Evolutionary conservation across 164 flowering plant genomes (phyloP).

Genomic region (Stephania cephalantha): DNA sequence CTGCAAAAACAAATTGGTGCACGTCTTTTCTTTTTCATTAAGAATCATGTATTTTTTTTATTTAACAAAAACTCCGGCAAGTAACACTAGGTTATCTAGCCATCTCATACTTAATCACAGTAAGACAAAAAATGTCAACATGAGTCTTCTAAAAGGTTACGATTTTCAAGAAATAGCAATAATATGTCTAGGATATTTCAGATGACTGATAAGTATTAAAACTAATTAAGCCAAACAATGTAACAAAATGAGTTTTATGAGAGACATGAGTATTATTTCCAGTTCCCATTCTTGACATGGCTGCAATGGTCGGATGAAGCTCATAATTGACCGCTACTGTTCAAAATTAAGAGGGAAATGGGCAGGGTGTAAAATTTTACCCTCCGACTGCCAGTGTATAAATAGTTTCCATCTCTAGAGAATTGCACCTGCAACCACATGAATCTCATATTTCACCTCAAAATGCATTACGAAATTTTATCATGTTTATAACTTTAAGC

Average conservation of each 20-base stretch:
- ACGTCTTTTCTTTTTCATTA: not conserved
- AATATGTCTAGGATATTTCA: not conserved
- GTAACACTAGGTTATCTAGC: not conserved
- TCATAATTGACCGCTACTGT: not conserved
- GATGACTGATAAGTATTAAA: not conserved
- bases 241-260: not conserved
- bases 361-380: constrained; percentile 27
- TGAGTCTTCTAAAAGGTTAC: not conserved
- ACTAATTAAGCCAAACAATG: too few species aligned
- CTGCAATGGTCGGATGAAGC: too few species aligned
- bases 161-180: not conserved
- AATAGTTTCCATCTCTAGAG: constrained; percentile 87
- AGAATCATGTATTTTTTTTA: not conserved
- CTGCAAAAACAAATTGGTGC: not conserved
- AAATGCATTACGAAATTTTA: not conserved
- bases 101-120: too few species aligned
- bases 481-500: not conserved
- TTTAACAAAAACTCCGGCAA: not conserved
- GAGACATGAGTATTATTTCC: too few species aligned
- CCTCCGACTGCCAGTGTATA: constrained; percentile 90
- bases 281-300: too few species aligned
- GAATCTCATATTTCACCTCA: constrained; percentile 4
- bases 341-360: not conserved
- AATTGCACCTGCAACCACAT: constrained; percentile 59
- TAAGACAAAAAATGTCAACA: not conserved